phyloP scores from a whole-genome alignment of 139 green algal species.

The Zygnema circumcarinatum region DNA sequence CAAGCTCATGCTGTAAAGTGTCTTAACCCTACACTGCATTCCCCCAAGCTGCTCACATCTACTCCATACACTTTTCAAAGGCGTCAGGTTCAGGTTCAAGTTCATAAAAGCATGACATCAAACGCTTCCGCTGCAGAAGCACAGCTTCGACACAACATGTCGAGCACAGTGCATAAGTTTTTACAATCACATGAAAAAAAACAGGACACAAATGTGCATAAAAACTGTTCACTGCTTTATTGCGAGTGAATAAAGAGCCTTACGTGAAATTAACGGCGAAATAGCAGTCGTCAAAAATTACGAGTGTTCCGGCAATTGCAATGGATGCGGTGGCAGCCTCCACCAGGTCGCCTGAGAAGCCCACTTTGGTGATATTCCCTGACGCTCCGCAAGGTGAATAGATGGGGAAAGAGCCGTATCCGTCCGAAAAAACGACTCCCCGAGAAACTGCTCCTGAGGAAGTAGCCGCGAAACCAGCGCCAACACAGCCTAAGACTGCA shows the following conservation, averaged over 20 bases:
- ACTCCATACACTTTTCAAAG: background rate
- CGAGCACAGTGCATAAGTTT: background rate
- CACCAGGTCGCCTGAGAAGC: background rate
- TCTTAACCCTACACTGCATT: too few relatives aligned
- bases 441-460: too few relatives aligned
- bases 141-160: background rate
- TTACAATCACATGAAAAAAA: background rate
- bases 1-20: too few relatives aligned
- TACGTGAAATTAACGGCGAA: background rate
- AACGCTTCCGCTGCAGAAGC: background rate
- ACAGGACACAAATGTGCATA: background rate
- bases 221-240: background rate
- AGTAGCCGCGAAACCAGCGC: too few relatives aligned
- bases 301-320: constrained; percentile 3
- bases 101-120: background rate
- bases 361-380: constrained; percentile 12
- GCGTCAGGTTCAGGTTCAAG: background rate
- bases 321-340: background rate
- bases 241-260: background rate
- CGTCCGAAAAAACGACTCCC: background rate
- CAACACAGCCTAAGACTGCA: too few relatives aligned
- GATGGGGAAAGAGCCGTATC: background rate
- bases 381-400: constrained; percentile 22
- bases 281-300: constrained; percentile 28
- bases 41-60: too few relatives aligned